Evolutionary conservation across 2,329 filamentous ascomycete genomes (phyloP), one percentile per base, ranked within the genome.

Genomic region (Aspergillus flavus): DNA sequence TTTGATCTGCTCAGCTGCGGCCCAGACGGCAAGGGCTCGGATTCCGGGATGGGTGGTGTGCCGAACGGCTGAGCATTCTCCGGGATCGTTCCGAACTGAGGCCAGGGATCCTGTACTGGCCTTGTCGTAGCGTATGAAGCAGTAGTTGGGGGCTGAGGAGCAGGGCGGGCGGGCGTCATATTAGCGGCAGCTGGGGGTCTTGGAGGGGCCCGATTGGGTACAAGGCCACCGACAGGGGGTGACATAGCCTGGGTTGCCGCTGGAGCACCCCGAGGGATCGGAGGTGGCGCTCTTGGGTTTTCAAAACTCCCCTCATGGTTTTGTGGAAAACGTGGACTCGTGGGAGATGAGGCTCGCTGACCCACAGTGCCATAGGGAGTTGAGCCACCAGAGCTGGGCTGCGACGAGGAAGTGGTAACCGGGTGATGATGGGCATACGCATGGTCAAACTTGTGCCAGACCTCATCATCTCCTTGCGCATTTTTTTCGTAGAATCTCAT

Each of bases 401-500:
- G 77, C 71, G 68, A 78, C 69, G 68, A 80, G 75, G 68, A 82
- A 79, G 62, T 70, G 7, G 71, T 68, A 9, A 61, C 64, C 66
- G 77, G 80, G 73, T 75, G 78, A 66, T 81, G 78, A 62, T 82
- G 81, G 11, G 89, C 84, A 72, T 90, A 89, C 59, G 91, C 93
- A 81, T 97, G 89, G 72, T 96, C 93, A 77, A 99, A 97, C 78
- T 99, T 99, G 78, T 98, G 94, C 83, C 95, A 92, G 62, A 95
- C 90, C 72, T 92, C 91, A 73, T 97, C 92, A 75, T 97, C 88
- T 71, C 85, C 87, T 71, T 94, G 92, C 30, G 92, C 91, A 68
- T 93, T 97, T 81, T 97, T 94, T 78, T 97, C 96, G 84, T 97
- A 98, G 77, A 98, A 98, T 64, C 91, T 92, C 79, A 99, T 90